These are phyloP conservation scores for Rhizomucor miehei DNA, from an alignment of 371 early-diverging fungal species.

Conservation along the genomic window DNA sequence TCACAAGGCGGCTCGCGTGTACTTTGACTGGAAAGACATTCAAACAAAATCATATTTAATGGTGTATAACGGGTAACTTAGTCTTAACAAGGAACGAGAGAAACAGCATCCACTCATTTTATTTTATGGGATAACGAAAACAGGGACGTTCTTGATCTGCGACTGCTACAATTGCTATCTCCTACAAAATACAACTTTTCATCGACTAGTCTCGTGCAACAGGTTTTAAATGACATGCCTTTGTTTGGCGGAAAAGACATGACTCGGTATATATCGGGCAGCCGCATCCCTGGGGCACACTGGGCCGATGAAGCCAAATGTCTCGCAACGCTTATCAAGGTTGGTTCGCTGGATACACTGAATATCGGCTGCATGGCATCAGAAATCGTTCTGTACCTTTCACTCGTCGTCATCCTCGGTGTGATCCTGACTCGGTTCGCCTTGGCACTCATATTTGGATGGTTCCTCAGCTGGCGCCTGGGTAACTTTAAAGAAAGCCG, in stretches of 20 bases:
- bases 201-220: slow-evolving; percentile 25
- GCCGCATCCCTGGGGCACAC: slow-evolving; percentile 9
- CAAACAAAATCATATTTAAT: slow-evolving; percentile 35
- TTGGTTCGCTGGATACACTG: slow-evolving; percentile 73
- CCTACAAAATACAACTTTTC: slow-evolving; percentile 17
- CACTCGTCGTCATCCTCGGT: slow-evolving; percentile 54
- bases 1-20: slow-evolving; percentile 53
- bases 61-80: slow-evolving; percentile 75
- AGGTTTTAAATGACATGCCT: slow-evolving; percentile 14
- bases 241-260: slow-evolving; percentile 38
- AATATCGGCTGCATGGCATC: slow-evolving; percentile 71
- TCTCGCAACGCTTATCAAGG: slow-evolving; percentile 63
- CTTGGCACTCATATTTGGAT: slow-evolving; percentile 74
- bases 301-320: slow-evolving; percentile 57
- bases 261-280: slow-evolving; percentile 28
- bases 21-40: slow-evolving; percentile 72
- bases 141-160: slow-evolving; percentile 42
- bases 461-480: slow-evolving; percentile 65
- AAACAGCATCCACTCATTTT: slow-evolving; percentile 1
- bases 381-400: slow-evolving; percentile 55
- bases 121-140: not conserved
- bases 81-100: slow-evolving; percentile 9
- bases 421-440: slow-evolving; percentile 63
- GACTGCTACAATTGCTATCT: slow-evolving; percentile 30
- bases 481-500: slow-evolving; percentile 53